A percentile compares a stretch with the other conserved stretches of the same genome.
phyloP scores from a whole-genome alignment of 108 stramenopile species.

The Aurantiochytrium sp. region DNA sequence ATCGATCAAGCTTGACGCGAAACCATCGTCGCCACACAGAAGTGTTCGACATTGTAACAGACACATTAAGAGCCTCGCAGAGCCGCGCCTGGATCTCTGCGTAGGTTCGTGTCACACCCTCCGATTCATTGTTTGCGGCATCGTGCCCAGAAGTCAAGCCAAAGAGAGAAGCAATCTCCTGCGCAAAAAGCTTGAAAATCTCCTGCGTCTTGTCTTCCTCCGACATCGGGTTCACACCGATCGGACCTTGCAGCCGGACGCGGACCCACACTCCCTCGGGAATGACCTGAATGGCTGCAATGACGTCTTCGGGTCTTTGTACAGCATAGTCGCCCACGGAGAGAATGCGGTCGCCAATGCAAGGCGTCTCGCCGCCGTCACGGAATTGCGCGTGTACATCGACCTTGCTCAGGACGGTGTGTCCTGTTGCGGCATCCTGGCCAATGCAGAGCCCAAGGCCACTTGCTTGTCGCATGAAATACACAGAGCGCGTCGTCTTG shows the following conservation, averaged over 20 bases:
- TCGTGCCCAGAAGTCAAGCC: not conserved
- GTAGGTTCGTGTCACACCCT: not conserved
- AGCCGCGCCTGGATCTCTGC: not conserved
- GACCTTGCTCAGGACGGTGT: not conserved
- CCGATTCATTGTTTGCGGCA: not conserved
- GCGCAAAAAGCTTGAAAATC: not conserved
- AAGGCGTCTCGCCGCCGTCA: not conserved
- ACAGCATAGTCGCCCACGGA: not conserved
- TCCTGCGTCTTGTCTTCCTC: not conserved
- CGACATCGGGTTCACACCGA: not conserved
- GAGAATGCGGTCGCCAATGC: not conserved
- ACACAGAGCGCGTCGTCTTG: not conserved
- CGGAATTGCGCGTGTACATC: not conserved
- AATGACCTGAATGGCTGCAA: not conserved
- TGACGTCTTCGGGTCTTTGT: not conserved
- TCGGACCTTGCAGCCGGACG: not conserved
- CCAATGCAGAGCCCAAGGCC: not conserved
- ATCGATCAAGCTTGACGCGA: not conserved
- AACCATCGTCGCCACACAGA: not conserved
- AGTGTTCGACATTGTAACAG: not conserved
- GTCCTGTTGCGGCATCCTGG: not conserved
- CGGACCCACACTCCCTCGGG: not conserved
- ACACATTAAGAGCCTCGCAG: not conserved
- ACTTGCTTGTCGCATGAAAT: not conserved
- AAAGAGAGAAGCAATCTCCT: not conserved